Evolutionary conservation across 331 rosid genomes (phyloP).

Genomic region (Prunus yedoensis): DNA sequence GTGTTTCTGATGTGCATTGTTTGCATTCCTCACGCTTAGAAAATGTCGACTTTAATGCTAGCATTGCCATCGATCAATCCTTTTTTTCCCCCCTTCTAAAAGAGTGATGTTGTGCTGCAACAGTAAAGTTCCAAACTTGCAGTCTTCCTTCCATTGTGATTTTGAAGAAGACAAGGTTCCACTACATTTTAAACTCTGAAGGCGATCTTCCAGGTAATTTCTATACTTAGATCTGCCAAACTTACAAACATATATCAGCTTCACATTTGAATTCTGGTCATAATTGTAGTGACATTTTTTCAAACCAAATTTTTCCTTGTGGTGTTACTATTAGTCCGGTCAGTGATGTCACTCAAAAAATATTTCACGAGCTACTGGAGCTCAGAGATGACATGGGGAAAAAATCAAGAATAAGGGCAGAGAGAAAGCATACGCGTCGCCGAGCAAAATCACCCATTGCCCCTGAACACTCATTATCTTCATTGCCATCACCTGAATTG

Average conservation of each 20-base stretch:
- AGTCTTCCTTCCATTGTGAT: slow-evolving; percentile 11
- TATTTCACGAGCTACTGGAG: slow-evolving; percentile 58
- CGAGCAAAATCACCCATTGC: slow-evolving; percentile 73
- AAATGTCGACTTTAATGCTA: too few relatives aligned
- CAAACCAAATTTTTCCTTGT: neutral
- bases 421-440: slow-evolving; percentile 44
- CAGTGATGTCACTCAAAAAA: slow-evolving; percentile 57
- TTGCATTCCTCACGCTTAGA: neutral
- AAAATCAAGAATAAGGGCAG: slow-evolving; percentile 47
- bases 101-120: neutral
- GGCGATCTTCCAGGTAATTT: neutral
- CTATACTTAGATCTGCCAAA: slow-evolving; percentile 1
- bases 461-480: slow-evolving; percentile 51
- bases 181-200: neutral
- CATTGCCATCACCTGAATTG: slow-evolving; percentile 15
- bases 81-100: neutral
- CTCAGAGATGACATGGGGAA: slow-evolving; percentile 53
- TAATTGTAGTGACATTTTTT: neutral
- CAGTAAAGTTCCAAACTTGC: slow-evolving; percentile 14
- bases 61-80: too few relatives aligned
- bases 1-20: neutral
- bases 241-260: neutral
- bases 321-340: slow-evolving; percentile 24
- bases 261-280: neutral
- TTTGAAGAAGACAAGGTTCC: neutral